phyloP scores from a whole-genome alignment of 2,329 filamentous ascomycete genomes.

The Cladorrhinum sp. region DNA sequence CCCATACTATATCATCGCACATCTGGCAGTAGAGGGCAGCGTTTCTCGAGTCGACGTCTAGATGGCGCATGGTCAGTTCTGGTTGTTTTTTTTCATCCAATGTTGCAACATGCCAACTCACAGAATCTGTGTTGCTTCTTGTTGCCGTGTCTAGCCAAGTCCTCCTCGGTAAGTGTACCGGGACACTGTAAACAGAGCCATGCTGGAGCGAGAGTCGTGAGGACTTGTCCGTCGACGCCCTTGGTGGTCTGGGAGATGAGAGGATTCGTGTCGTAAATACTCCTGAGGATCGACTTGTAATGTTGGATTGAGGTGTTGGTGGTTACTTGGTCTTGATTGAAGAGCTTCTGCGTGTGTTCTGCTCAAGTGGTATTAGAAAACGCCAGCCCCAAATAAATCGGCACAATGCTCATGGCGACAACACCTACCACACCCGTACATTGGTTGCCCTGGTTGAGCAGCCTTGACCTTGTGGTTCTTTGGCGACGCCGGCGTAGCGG shows the following conservation, averaged over 20 bases:
- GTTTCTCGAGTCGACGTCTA: constrained; percentile 74
- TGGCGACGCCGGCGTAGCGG: constrained; percentile 50
- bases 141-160: constrained; percentile 63
- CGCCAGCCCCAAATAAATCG: constrained; percentile 13
- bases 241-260: constrained; percentile 65
- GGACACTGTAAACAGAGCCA: constrained; percentile 74
- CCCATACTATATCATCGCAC: constrained; percentile 80
- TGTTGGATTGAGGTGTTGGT: constrained; percentile 67
- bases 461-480: constrained; percentile 60
- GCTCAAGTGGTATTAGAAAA: constrained; percentile 32
- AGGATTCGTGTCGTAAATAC: constrained; percentile 65
- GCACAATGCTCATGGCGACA: not conserved
- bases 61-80: not conserved
- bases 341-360: constrained; percentile 72
- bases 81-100: not conserved
- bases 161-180: constrained; percentile 62
- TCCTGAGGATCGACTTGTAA: constrained; percentile 68
- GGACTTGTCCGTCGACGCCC: constrained; percentile 50
- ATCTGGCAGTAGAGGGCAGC: constrained; percentile 77
- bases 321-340: constrained; percentile 58
- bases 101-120: constrained; percentile 39
- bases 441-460: constrained; percentile 55
- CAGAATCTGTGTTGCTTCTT: constrained; percentile 72
- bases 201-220: constrained; percentile 63
- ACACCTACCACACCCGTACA: constrained; percentile 62